These are phyloP conservation scores for Dictyostelium brefeldianum DNA, from an alignment of 78 protist species.

Conservation along the genomic window DNA sequence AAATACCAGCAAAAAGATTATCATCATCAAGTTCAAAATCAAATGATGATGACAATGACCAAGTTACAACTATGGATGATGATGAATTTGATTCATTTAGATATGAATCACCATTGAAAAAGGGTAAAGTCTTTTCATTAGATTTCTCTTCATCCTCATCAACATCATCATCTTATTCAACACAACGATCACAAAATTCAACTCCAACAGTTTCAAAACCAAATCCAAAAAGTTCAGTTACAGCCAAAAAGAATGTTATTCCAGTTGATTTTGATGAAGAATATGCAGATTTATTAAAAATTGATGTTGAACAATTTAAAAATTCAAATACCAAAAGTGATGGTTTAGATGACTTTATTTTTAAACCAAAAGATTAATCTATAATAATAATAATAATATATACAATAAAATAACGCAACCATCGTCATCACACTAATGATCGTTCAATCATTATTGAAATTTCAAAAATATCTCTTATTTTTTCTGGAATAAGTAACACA, in stretches of 20 bases:
- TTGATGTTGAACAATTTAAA: constrained; percentile 26
- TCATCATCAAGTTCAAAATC: too few species aligned
- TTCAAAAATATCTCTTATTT: not conserved
- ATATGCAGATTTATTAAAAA: constrained; percentile 22
- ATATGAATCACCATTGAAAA: too few species aligned
- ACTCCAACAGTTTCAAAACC: too few species aligned
- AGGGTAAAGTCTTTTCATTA: too few species aligned
- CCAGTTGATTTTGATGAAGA: constrained; percentile 75
- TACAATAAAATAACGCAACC: not conserved
- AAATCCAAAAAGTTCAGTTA: not conserved
- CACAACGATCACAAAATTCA: not conserved
- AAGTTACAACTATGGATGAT: too few species aligned
- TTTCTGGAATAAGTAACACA: not conserved
- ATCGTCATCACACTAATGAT: too few species aligned
- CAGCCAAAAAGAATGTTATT: not conserved
- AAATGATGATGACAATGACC: too few species aligned
- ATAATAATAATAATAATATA: not conserved
- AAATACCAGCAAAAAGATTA: too few species aligned
- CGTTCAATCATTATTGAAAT: not conserved
- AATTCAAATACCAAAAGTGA: not conserved
- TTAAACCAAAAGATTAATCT: constrained; percentile 20
- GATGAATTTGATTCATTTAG: too few species aligned
- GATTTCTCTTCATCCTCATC: too few species aligned
- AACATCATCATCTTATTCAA: not conserved
- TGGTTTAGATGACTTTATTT: constrained; percentile 25